Base-by-base conservation (phyloP, 2,329 filamentous ascomycete genomes). In the Pyrenochaeta sp. region DNA sequence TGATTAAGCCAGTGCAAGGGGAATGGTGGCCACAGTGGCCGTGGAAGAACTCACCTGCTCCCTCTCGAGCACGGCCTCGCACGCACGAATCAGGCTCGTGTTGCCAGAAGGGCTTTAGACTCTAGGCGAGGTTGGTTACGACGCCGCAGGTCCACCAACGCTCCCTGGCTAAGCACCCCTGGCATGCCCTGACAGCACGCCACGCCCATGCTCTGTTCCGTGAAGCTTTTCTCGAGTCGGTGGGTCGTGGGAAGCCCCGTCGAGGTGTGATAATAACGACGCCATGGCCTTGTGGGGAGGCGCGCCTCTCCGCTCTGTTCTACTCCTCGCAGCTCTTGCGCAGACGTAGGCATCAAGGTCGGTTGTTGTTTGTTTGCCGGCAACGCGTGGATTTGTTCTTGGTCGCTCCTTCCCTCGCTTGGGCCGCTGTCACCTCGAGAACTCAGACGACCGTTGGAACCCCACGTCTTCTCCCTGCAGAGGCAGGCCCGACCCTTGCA, bases 401-500 rank as follows among this genome's bases (percentile, higher is more conserved):
- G 22, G 47, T 53, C 60, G 62, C 58, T 62, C 59, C 57, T 71
- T 67, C 66, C 63, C 60, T 69, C 67, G 66, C 66, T 68, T 65
- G 65, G 51, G 45, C 55, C 61, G 60, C 66, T 48, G 62, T 58
- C 61, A 45, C 65, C 58, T 66, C 61, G 59, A 58, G 28, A 28
- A 27, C 3, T 9, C 61, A 24, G 40, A 56, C 54, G 56, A 66
- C 71, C 71, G 70, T 74, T 75, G 70, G 62, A 61, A 56, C 61
- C 59, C 58, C 60, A 58, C 62, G 56, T 54, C 65, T 63, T 56
- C 66, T 65, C 67, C 70, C 65, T 69, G 53, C 54, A 45, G 49
- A 58, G 56, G 56, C 68, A 71, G 61, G 69, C 66, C 64, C 66
- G 58, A 71, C 67, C 72, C 74, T 76, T 73, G 72, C 70, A 66